Base-by-base conservation (phyloP, 2,329 filamentous ascomycete species). In the Xylariaceae sp. region DNA sequence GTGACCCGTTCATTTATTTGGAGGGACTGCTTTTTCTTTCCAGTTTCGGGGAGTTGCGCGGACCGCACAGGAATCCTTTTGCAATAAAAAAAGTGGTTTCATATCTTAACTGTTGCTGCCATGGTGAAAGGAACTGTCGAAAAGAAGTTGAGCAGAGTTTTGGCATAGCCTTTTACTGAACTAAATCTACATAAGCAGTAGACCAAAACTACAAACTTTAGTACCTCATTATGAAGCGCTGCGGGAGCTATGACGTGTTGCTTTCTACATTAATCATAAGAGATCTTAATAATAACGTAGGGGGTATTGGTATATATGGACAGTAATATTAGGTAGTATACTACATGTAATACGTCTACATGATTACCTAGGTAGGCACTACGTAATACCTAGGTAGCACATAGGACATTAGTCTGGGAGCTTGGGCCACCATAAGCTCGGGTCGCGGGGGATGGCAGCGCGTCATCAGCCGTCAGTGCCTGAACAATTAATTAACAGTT, bases 1-100 rank as follows among this genome's bases (percentile, higher is more conserved):
- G 26, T 29, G 26, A 29, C 26, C 26, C 6, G 26, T 29, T 29
- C 6, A 10, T 43, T 46, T 55, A 44, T 52, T 48, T 37, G 29
- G 43, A 50, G 44, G 47, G 51, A 43, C 23, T 54, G 49, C 29
- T 51, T 50, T 51, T 43, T 20, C 20, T 21, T 48, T 43, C 20
- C 23, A 51, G 49, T 55, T 59, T 60, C 46, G 45, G 52, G 65
- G 56, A 63, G 57, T 65, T 57, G 50, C 45, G 55, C 56, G 54
- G 59, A 62, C 60, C 54, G 59, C 47, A 49, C 23, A 51, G 53
- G 57, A 50, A 21, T 26, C 47, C 44, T 60, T 63, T 67, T 62
- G 61, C 65, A 67, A 65, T 68, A 64, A 59, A 60, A 67, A 65
- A 67, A 67, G 59, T 63, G 50, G 52, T 60, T 64, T 59, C 46